Base-by-base conservation (phyloP, 129 eudicot genomes). In the Artemisia annua region DNA sequence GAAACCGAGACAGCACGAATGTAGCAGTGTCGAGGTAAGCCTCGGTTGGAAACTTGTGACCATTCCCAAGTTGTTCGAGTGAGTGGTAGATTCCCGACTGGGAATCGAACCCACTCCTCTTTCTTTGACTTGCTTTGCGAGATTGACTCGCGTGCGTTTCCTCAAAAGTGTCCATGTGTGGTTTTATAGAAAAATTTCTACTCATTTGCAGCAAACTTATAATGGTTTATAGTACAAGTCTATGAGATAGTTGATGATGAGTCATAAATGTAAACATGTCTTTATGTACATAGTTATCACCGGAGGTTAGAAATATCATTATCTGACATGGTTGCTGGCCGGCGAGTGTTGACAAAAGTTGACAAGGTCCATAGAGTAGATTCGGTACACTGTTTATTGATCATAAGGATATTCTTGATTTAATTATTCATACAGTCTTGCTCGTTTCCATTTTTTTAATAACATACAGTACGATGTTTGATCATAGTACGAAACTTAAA, bases 31-130 rank as follows among this genome's bases (percentile, higher is more conserved):
- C 91, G 8, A 85, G 89, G 65, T 85, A 67, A 44, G 73, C 72
- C 2, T 49, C 55, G 16, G 83, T 83, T 0, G 97, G 89, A 71
- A 90, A 80, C 66, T 72, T 73, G 7, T 79, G 67, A 8, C 43
- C 68, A 4, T 54, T 49, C 62, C 61, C 73, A n/a, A 90, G 89
- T 66, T 76, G 89, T 65, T 48, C 56, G 18, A 87, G 78, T 0
- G 95, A 77, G 79, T 87, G 91, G 80, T 87, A 90, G 71, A 87
- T 76, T 39, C 91, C 87, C 0, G 87, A 85, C 10, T 81, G 72
- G n/a, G 79, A 53, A 78, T 90, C 83, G 69, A 83, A 90, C 3
- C 97, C 97, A 30, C 86, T 67, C 46, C 28, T 71, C 20, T 30
- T 78, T 64, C 61, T 64, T 13, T 55, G 60, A 26, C 74, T 32